Base-by-base conservation (phyloP, 2,329 filamentous ascomycete genomes). In the Colletotrichum chrysophilum region DNA sequence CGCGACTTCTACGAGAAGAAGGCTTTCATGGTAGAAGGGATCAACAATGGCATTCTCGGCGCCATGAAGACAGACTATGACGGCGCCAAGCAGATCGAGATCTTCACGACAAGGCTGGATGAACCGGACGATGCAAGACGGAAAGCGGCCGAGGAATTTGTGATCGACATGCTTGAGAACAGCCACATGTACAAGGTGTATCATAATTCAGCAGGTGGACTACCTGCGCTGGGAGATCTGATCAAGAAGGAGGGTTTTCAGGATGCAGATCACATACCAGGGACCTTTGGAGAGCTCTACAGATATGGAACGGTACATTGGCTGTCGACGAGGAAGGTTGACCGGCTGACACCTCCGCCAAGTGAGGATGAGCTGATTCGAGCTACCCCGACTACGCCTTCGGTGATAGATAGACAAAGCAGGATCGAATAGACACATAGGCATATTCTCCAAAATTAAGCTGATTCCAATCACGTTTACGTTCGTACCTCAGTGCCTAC, bases 131-230 rank as follows among this genome's bases (percentile, higher is more conserved):
- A 76, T 10, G 70, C 69, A 0, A 84, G 80, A 73, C 75, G 80
- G 9, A 26, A 43, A 6, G 78, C 76, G 14, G 82, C 82, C 0
- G 82, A 85, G 38, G 78, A 69, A 1, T 84, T 85, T 68, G 74
- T 85, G 3, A 56, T 84, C 0, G 81, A 84, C 26, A 78, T 84
- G 77, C 68, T 85, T 1, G 80, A 83, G 67, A 79, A 82, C 18
- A 84, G 82, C 36, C 79, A 83, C 61, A 84, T 84, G 78, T 84
- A 84, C 67, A 85, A 85, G 76, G 78, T 83, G 4, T 84, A 83
- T 65, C 83, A 84, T n/a, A 85, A 83, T 21, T 83, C 83, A 4
- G 81, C 81, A 1, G 81, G 79, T 4, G 81, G 78, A 0, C 24
- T 74, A 1, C 82, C 81, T 1, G 82, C 83, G 5, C 76, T 85